Conservation (phyloP, 768 basidiomycete species). For the Lactifluus volemus region DNA sequence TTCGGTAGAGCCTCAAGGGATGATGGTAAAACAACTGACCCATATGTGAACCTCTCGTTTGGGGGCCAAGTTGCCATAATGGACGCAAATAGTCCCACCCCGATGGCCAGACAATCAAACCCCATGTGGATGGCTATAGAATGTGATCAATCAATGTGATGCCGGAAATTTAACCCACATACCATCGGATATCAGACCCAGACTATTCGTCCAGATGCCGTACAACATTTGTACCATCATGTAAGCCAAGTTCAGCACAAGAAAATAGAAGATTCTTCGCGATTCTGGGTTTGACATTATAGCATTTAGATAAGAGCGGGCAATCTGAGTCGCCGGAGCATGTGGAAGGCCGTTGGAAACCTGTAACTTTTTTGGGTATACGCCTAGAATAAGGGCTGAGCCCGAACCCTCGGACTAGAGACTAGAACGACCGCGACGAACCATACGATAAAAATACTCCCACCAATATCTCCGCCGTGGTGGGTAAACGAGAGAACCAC, state of each 20-base stretch:
- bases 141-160: no score
- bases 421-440: conserved; percentile 25
- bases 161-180: background rate
- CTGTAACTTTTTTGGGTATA: conserved; percentile 12
- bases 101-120: conserved; percentile 97
- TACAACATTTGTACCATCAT: conserved; percentile 98
- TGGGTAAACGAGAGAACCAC: conserved; percentile 52
- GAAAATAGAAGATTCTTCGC: conserved; percentile 93
- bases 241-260: conserved; percentile 88
- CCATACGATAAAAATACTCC: conserved; percentile 57
- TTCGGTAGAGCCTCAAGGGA: background rate
- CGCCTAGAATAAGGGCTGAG: conserved; percentile 2
- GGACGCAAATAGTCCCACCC: conserved; percentile 88
- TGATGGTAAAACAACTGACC: conserved; percentile 38
- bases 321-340: conserved; percentile 23
- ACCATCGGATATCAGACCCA: conserved; percentile 97
- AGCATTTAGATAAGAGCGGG: conserved; percentile 74
- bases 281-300: conserved; percentile 89
- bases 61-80: conserved; percentile 98
- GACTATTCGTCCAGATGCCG: conserved; percentile 94
- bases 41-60: conserved; percentile 91
- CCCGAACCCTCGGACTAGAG: background rate
- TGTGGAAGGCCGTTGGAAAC: conserved; percentile 20
- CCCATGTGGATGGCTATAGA: conserved; percentile 94
- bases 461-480: conserved; percentile 51